Percentiles rank a stretch among this genome's conserved stretches.
phyloP scores from a whole-genome alignment of 2,329 filamentous ascomycete genomes.

The Diaporthe sp. region DNA sequence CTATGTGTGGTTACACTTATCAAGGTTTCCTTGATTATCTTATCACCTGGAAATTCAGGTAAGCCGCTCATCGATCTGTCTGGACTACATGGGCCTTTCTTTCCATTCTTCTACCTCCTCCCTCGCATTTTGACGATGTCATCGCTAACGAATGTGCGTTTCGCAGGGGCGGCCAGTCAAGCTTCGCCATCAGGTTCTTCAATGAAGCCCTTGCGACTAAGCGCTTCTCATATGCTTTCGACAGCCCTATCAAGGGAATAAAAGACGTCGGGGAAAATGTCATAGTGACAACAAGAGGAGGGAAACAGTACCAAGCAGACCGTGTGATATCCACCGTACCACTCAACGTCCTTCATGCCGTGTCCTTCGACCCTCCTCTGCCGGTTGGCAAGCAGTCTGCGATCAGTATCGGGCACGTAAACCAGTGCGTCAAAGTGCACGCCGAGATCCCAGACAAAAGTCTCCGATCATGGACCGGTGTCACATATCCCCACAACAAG shows the following conservation, averaged over 20 bases:
- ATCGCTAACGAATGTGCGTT: not conserved
- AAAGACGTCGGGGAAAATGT: not conserved
- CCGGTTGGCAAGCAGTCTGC: constrained; percentile 53
- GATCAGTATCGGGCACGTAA: constrained; percentile 36
- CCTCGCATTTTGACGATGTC: not conserved
- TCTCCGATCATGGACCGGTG: constrained; percentile 59
- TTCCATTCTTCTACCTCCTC: too few species aligned
- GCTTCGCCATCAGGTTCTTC: constrained; percentile 3
- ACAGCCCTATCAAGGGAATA: not conserved
- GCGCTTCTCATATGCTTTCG: not conserved
- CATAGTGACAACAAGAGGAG: not conserved
- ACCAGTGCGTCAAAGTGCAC: constrained; percentile 16
- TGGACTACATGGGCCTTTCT: not conserved
- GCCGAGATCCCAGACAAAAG: constrained; percentile 53
- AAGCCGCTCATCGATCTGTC: not conserved
- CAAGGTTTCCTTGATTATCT: constrained; percentile 55
- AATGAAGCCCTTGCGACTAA: not conserved
- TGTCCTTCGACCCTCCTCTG: not conserved
- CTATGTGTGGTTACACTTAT: constrained; percentile 57
- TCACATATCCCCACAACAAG: constrained; percentile 57
- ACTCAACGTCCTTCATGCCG: not conserved
- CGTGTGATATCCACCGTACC: not conserved
- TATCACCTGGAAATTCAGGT: constrained; percentile 45
- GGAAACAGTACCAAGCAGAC: not conserved
- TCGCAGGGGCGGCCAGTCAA: not conserved